Evolutionary conservation across 768 basidiomycete species (phyloP).

Genomic region (Rhizopogon vulgaris): DNA sequence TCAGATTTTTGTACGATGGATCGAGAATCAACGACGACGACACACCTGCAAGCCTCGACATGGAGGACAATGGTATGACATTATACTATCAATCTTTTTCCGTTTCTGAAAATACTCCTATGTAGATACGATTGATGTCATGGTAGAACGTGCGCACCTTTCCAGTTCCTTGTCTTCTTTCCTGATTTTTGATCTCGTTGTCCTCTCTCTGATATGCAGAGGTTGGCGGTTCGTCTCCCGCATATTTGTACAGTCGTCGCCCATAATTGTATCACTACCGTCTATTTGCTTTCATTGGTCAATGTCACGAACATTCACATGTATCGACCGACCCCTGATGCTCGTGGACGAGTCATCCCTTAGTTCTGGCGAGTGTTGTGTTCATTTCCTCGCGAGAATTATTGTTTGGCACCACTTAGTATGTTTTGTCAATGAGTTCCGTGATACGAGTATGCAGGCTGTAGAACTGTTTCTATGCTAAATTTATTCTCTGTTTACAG

Average conservation of each 20-base stretch:
- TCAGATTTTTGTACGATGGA: slow-evolving; percentile 90
- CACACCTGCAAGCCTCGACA: slow-evolving; percentile 76
- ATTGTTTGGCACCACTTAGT: neutral
- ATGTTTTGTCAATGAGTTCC: no score
- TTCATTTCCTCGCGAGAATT: neutral
- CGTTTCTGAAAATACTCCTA: slow-evolving; percentile 3
- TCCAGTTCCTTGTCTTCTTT: slow-evolving; percentile 8
- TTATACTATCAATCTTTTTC: slow-evolving; percentile 1
- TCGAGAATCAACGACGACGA: slow-evolving; percentile 81
- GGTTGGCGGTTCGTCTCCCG: slow-evolving; percentile 35
- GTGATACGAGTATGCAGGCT: neutral
- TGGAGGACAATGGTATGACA: slow-evolving; percentile 79
- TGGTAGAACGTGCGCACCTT: slow-evolving; percentile 82
- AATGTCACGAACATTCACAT: neutral
- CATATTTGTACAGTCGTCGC: slow-evolving; percentile 8
- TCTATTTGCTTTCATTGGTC: slow-evolving; percentile 3
- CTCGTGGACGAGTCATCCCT: neutral
- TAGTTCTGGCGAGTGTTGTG: neutral
- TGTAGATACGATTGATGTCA: slow-evolving; percentile 89
- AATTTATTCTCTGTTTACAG: neutral
- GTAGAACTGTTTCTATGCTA: neutral
- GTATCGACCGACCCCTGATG: neutral
- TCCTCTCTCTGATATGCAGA: slow-evolving; percentile 21
- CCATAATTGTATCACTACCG: slow-evolving; percentile 9
- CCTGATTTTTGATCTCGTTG: slow-evolving; percentile 1